phyloP scores from a whole-genome alignment of 2,329 filamentous ascomycete species.

The Fusarium albosuccineum region DNA sequence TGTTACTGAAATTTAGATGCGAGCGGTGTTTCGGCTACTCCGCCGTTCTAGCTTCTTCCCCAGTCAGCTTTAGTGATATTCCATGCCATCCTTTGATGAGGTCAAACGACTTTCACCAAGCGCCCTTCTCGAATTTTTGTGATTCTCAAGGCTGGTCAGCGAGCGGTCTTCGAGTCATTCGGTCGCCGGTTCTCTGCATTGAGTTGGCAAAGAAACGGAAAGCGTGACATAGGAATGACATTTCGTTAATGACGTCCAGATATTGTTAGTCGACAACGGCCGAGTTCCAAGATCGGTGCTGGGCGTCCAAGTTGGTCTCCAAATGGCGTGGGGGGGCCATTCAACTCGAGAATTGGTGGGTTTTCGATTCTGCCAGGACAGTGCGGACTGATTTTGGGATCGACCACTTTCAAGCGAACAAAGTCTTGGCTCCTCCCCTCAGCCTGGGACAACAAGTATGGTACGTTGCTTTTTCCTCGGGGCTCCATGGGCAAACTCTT shows the following conservation, averaged over 20 bases:
- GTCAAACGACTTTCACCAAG: not conserved
- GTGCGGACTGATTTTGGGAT: conserved; percentile 5
- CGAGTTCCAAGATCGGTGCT: conserved; percentile 7
- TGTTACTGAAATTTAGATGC: too few species aligned
- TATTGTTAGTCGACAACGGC: conserved; percentile 11
- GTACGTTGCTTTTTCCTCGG: conserved; percentile 9
- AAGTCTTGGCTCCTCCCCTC: not conserved
- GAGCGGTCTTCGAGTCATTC: not conserved
- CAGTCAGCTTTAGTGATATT: not conserved
- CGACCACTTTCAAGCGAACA: conserved; percentile 4
- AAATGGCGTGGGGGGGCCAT: conserved; percentile 28
- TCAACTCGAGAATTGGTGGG: not conserved
- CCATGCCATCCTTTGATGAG: not conserved
- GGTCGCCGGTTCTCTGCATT: not conserved
- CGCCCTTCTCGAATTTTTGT: not conserved
- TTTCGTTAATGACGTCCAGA: conserved; percentile 23
- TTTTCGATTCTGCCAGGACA: conserved; percentile 11
- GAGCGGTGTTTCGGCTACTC: not conserved
- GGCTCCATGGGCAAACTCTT: conserved; percentile 10
- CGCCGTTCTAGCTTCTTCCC: not conserved
- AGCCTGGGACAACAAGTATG: conserved; percentile 3
- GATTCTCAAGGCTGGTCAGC: not conserved
- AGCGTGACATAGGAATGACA: conserved; percentile 11
- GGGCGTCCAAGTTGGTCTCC: not conserved
- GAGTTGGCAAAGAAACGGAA: conserved; percentile 19